These are phyloP conservation scores for Hymenoscyphus fructigenus DNA, from an alignment of 2,329 filamentous ascomycete genomes.

Conservation along the genomic window DNA sequence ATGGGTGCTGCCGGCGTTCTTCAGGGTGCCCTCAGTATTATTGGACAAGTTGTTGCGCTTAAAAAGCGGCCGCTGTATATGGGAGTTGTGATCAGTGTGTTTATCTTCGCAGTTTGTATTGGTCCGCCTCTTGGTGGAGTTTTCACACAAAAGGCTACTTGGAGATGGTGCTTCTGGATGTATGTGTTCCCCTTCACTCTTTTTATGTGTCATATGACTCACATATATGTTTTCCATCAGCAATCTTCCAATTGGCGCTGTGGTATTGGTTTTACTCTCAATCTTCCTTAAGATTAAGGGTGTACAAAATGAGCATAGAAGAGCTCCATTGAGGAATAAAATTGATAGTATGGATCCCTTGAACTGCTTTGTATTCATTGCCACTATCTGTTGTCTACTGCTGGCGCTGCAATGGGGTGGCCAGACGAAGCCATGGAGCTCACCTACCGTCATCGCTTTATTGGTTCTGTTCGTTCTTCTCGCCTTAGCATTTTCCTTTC, in stretches of 20 bases:
- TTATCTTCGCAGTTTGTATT: conserved; percentile 16
- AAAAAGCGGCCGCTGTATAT: conserved; percentile 10
- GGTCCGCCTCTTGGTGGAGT: conserved; percentile 62
- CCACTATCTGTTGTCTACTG: too few relatives aligned
- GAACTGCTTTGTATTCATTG: too few relatives aligned
- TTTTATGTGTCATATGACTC: not conserved
- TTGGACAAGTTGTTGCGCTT: conserved; percentile 44
- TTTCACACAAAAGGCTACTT: conserved; percentile 51
- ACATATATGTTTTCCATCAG: conserved; percentile 12
- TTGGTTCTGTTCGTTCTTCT: too few relatives aligned
- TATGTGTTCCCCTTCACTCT: conserved; percentile 25
- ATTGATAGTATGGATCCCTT: too few relatives aligned
- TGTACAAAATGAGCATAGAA: too few relatives aligned
- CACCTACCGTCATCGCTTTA: too few relatives aligned
- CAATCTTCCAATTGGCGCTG: conserved; percentile 39
- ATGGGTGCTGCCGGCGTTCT: conserved; percentile 48
- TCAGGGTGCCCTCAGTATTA: conserved; percentile 49
- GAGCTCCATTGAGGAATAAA: too few relatives aligned
- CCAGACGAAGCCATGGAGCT: too few relatives aligned
- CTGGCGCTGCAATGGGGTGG: too few relatives aligned
- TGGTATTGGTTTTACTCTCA: conserved; percentile 9
- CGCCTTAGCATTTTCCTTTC: too few relatives aligned
- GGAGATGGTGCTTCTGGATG: conserved; percentile 40
- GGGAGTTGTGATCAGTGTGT: conserved; percentile 15
- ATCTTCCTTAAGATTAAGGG: conserved; percentile 8